Conservation (phyloP, 2,329 filamentous ascomycete genomes). For the Didymella keratinophila region DNA sequence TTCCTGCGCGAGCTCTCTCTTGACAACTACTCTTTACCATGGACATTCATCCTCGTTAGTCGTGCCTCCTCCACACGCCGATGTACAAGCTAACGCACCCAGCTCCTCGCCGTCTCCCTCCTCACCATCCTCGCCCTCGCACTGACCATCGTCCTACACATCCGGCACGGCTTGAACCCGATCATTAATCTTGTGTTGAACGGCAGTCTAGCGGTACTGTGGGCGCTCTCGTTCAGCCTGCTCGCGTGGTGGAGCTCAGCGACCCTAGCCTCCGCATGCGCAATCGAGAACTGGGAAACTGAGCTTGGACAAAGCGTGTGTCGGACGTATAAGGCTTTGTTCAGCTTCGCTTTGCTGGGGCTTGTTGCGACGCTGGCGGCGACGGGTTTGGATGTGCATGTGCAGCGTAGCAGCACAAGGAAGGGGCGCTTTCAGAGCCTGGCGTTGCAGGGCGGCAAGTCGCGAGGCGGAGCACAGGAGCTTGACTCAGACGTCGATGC, state of each 20-base stretch:
- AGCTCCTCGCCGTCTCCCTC: constrained; percentile 62
- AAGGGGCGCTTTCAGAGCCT: constrained; percentile 60
- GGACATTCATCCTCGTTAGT: constrained; percentile 69
- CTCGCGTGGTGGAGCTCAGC: constrained; percentile 62
- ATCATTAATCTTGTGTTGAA: constrained; percentile 61
- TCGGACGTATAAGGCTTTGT: constrained; percentile 66
- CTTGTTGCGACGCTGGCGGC: constrained; percentile 57
- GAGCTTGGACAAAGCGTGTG: constrained; percentile 64
- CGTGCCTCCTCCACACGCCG: too few relatives aligned
- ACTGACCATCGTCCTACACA: constrained; percentile 61
- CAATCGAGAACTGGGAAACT: constrained; percentile 60
- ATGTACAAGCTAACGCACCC: constrained; percentile 10
- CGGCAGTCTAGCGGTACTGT: constrained; percentile 58
- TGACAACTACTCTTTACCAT: constrained; percentile 62
- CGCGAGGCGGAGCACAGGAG: constrained; percentile 3
- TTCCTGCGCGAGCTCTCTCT: constrained; percentile 64
- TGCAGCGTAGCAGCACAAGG: constrained; percentile 50
- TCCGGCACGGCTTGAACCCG: constrained; percentile 61
- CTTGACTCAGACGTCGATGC: background rate
- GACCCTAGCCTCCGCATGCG: constrained; percentile 62
- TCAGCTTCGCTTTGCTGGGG: constrained; percentile 62
- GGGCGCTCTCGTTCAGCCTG: constrained; percentile 61
- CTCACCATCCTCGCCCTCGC: constrained; percentile 59
- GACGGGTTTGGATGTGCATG: constrained; percentile 60
- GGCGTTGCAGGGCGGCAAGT: constrained; percentile 47